Evolutionary conservation across 345 rosid genomes (phyloP).

Genomic region (Linum usitatissimum): DNA sequence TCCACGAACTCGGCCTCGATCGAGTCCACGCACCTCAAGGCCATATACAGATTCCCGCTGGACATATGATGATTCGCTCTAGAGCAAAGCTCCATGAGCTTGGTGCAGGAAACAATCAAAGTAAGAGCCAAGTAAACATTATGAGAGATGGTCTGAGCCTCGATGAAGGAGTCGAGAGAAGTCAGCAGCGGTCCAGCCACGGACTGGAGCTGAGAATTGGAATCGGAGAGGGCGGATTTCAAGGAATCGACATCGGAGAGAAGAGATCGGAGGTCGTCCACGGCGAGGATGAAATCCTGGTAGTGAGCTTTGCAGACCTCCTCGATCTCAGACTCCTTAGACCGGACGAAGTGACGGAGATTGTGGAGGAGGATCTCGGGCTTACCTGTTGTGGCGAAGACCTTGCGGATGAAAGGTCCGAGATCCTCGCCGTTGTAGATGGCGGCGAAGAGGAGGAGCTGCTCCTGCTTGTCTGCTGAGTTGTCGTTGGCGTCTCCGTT

Average conservation of each 20-base stretch:
- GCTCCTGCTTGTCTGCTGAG: constrained; percentile 76
- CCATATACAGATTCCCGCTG: constrained; percentile 61
- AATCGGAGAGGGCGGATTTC: constrained; percentile 77
- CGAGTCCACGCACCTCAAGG: constrained; percentile 71
- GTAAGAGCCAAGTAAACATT: constrained; percentile 64
- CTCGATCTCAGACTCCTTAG: constrained; percentile 93
- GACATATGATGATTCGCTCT: constrained; percentile 68
- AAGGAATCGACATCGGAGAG: constrained; percentile 93
- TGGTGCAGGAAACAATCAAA: constrained; percentile 41
- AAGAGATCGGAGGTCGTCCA: constrained; percentile 93
- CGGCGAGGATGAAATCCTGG: constrained; percentile 93
- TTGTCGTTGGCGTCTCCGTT: constrained; percentile 39
- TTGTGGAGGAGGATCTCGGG: constrained; percentile 82
- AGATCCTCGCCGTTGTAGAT: constrained; percentile 90
- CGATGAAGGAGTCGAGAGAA: constrained; percentile 64
- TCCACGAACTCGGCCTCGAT: constrained; percentile 56
- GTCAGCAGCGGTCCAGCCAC: constrained; percentile 73
- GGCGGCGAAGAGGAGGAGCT: constrained; percentile 72
- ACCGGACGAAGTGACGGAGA: constrained; percentile 76
- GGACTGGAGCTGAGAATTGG: constrained; percentile 75
- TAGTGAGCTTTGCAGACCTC: constrained; percentile 97
- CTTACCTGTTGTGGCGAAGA: constrained; percentile 60
- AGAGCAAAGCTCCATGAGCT: constrained; percentile 67
- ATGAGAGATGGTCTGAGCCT: constrained; percentile 55
- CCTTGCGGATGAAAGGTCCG: constrained; percentile 81